phyloP scores from a whole-genome alignment of 176 grass and related monocot species.

The Lolium multiflorum region DNA sequence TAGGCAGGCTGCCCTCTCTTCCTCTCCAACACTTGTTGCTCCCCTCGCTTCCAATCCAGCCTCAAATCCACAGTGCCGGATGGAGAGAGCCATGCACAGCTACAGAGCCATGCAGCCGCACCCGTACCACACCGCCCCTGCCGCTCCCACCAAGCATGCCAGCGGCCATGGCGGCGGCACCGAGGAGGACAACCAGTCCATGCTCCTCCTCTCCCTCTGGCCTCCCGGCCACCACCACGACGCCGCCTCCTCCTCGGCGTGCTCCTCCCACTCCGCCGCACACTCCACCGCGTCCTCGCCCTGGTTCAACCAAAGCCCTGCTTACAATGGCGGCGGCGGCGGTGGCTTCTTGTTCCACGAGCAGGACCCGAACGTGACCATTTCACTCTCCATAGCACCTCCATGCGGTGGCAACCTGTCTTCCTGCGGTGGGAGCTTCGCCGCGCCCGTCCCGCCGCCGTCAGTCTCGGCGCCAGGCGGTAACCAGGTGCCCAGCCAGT shows the following conservation, averaged over 20 bases:
- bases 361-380: constrained; percentile 50
- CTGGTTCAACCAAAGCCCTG: constrained; percentile 41
- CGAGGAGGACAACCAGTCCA: constrained; percentile 63
- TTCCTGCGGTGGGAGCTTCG: neutral
- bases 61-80: constrained; percentile 16
- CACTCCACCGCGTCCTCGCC: constrained; percentile 36
- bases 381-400: constrained; percentile 71
- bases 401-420: neutral
- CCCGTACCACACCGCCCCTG: constrained; percentile 31
- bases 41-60: constrained; percentile 42
- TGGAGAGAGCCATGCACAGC: constrained; percentile 47
- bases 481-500: constrained; percentile 52
- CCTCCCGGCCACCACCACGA: constrained; percentile 64
- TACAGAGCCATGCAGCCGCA: constrained; percentile 64
- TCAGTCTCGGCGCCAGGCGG: neutral
- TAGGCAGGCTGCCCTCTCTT: constrained; percentile 22
- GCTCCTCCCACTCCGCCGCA: constrained; percentile 32
- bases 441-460: neutral
- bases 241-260: constrained; percentile 32
- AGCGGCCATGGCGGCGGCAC: constrained; percentile 15
- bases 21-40: constrained; percentile 52
- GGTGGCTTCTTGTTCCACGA: constrained; percentile 44
- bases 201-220: constrained; percentile 87
- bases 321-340: neutral
- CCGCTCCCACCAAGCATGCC: constrained; percentile 40